Evolutionary conservation across 140 eudicot genomes (phyloP).

Genomic region (Anethum foeniculum): DNA sequence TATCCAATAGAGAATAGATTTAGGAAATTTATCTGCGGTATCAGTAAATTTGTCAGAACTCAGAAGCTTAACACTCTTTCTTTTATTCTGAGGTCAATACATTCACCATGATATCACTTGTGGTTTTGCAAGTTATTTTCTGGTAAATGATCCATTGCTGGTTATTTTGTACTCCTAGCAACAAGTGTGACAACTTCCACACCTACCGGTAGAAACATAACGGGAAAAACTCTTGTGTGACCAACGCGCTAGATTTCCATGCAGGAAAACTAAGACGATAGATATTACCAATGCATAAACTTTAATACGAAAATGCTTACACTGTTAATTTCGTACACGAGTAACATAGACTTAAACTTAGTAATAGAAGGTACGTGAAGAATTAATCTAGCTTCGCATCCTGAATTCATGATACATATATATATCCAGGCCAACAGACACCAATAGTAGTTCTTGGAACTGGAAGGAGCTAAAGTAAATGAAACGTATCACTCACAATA

Average conservation of each 20-base stretch:
- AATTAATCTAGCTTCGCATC: background rate
- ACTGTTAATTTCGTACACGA: background rate
- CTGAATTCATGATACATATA: background rate
- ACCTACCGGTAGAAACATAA: background rate
- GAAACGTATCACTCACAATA: background rate
- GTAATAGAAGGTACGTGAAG: background rate
- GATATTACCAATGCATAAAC: no score
- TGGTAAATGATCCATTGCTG: background rate
- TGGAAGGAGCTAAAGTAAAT: background rate
- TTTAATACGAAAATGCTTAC: no score
- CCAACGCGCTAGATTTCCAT: no score
- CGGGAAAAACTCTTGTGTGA: background rate
- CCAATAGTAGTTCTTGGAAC: background rate
- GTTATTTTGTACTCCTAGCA: background rate
- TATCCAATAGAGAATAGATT: background rate
- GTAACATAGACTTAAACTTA: background rate
- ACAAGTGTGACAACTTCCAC: background rate
- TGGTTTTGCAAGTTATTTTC: background rate
- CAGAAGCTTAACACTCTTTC: background rate
- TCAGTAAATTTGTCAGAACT: background rate
- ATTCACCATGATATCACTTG: background rate
- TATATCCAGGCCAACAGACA: background rate
- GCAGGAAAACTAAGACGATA: no score
- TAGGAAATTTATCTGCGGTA: background rate
- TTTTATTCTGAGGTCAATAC: background rate